Conservation (phyloP, 2,329 filamentous ascomycete species). For the Colletotrichum australisinense region DNA sequence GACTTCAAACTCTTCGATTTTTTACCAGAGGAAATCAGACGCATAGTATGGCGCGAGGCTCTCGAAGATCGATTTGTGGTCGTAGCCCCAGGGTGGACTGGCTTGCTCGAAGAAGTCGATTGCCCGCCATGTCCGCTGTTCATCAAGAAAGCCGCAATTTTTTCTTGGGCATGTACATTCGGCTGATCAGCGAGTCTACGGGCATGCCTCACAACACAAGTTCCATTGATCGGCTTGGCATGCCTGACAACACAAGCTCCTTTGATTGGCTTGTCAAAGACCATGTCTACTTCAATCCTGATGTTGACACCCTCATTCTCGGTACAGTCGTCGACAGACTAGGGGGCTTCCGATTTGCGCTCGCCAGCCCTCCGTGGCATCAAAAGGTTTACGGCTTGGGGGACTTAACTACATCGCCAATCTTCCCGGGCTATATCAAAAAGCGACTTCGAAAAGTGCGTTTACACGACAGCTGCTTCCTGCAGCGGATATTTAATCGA, state of each 20-base stretch:
- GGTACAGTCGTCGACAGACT: neutral
- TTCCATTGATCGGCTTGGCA: no score
- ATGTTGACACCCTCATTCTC: slow-evolving; percentile 7
- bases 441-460: neutral
- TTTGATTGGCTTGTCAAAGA: neutral
- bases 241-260: no score
- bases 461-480: neutral
- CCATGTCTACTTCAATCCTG: slow-evolving; percentile 13
- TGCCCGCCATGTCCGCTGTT: slow-evolving; percentile 2
- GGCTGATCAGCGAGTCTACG: neutral
- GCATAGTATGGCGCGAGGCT: neutral
- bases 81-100: neutral
- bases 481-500: neutral
- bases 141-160: slow-evolving; percentile 12
- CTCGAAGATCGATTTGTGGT: slow-evolving; percentile 12
- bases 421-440: neutral
- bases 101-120: neutral
- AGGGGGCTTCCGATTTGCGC: neutral
- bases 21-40: slow-evolving; percentile 4
- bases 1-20: neutral
- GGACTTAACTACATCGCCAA: neutral
- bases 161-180: neutral
- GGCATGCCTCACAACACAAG: no score
- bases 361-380: neutral
- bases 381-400: neutral